phyloP scores from a whole-genome alignment of 164 flowering plant species.

The Annona squamosa region DNA sequence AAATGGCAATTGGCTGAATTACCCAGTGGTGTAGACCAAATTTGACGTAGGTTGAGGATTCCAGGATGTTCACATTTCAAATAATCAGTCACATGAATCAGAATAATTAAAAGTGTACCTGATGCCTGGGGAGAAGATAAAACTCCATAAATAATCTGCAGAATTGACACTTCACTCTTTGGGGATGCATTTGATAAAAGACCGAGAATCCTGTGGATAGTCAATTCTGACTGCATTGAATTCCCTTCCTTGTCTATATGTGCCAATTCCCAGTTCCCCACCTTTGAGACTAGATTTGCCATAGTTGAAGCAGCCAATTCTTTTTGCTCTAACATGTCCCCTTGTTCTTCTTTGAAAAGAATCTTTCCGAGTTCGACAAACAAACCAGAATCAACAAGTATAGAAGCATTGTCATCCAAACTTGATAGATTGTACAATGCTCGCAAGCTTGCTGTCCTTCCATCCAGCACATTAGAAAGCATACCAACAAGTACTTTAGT shows the following conservation, averaged over 20 bases:
- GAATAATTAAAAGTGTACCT: slow-evolving; percentile 24
- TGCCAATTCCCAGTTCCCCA: slow-evolving; percentile 61
- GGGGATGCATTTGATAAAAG: slow-evolving; percentile 31
- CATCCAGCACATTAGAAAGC: slow-evolving; percentile 35
- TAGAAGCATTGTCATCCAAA: slow-evolving; percentile 49
- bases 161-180: slow-evolving; percentile 35
- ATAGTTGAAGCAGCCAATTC: slow-evolving; percentile 29
- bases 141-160: slow-evolving; percentile 44
- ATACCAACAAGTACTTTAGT: slow-evolving; percentile 37
- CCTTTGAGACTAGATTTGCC: slow-evolving; percentile 39
- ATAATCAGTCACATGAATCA: background rate
- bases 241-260: slow-evolving; percentile 32
- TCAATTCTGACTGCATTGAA: slow-evolving; percentile 41
- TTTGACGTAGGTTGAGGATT: background rate
- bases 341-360: slow-evolving; percentile 25
- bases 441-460: slow-evolving; percentile 35
- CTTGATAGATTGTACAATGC: slow-evolving; percentile 45
- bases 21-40: background rate
- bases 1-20: no score
- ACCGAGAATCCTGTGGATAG: slow-evolving; percentile 27
- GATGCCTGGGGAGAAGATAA: slow-evolving; percentile 61
- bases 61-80: background rate
- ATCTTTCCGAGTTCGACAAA: slow-evolving; percentile 36
- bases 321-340: slow-evolving; percentile 14
- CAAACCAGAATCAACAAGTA: slow-evolving; percentile 46